These are phyloP conservation scores for Phytophthora ohioensis DNA, from an alignment of 352 stramenopile species.

Conservation along the genomic window DNA sequence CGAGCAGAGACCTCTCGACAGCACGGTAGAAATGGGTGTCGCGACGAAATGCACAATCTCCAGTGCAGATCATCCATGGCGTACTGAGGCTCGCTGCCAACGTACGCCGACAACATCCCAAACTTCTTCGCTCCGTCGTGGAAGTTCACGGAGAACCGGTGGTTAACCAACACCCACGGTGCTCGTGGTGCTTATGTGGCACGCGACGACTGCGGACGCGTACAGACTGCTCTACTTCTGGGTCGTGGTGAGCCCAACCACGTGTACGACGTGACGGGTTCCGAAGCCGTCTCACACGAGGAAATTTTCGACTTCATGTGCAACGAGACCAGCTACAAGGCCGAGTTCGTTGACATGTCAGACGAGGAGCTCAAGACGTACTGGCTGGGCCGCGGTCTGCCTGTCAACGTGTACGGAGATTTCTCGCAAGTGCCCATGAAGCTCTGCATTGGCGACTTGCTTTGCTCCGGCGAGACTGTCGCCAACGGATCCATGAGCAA, in stretches of 20 bases:
- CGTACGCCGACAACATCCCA: slow-evolving; percentile 37
- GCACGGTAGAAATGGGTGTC: slow-evolving; percentile 5
- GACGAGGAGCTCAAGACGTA: slow-evolving; percentile 38
- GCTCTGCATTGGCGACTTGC: slow-evolving; percentile 38
- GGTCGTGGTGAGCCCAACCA: slow-evolving; percentile 34
- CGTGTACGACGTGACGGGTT: slow-evolving; percentile 36
- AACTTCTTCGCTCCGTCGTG: slow-evolving; percentile 39
- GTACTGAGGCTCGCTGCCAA: neutral
- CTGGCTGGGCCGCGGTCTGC: slow-evolving; percentile 37
- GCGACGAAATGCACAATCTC: slow-evolving; percentile 5
- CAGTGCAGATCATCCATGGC: slow-evolving; percentile 11
- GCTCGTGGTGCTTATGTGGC: slow-evolving; percentile 22
- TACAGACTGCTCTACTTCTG: slow-evolving; percentile 32
- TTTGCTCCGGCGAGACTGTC: slow-evolving; percentile 40
- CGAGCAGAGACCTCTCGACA: slow-evolving; percentile 9
- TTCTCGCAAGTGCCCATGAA: slow-evolving; percentile 40
- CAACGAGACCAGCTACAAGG: slow-evolving; percentile 33
- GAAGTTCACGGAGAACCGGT: slow-evolving; percentile 39
- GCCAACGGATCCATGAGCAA: slow-evolving; percentile 40
- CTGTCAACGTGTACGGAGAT: slow-evolving; percentile 32
- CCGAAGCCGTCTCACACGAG: slow-evolving; percentile 28
- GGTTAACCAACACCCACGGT: slow-evolving; percentile 35
- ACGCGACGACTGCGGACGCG: slow-evolving; percentile 12
- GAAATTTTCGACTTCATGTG: slow-evolving; percentile 44
- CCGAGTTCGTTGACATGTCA: slow-evolving; percentile 38